A percentile compares a stretch with the other conserved stretches of the same genome.
Conservation (phyloP, 768 basidiomycete genomes). For the Leucosporidium yakuticum region DNA sequence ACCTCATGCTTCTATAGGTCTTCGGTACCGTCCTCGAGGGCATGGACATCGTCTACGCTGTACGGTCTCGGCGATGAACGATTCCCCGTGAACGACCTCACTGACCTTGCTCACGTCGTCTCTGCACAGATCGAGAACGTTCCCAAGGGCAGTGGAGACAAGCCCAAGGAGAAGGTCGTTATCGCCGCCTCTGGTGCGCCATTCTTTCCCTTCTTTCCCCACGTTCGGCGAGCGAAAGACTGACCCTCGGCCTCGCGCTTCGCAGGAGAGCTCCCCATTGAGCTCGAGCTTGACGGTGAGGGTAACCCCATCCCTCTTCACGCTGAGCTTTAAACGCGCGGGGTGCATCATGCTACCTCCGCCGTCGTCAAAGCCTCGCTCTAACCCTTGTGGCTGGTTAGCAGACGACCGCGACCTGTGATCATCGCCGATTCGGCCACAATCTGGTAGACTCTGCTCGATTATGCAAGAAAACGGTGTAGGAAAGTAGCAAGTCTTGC, state of each 20-base stretch:
- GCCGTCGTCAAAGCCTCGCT: no score
- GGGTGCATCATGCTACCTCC: no score
- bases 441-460: no score
- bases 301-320: conserved; percentile 88
- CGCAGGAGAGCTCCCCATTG: conserved; percentile 49
- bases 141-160: conserved; percentile 63
- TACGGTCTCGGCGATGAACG: conserved; percentile 44
- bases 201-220: conserved; percentile 1
- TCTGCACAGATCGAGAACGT: conserved; percentile 57
- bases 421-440: no score
- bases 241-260: not conserved
- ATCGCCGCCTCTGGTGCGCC: conserved; percentile 67
- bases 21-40: conserved; percentile 90
- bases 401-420: no score
- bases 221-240: not conserved
- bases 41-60: conserved; percentile 72
- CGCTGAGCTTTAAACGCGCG: conserved; percentile 71
- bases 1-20: conserved; percentile 47
- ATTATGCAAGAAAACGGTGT: no score
- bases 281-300: conserved; percentile 50
- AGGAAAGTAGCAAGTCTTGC: no score
- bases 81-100: not conserved
- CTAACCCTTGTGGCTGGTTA: not conserved
- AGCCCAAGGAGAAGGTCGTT: conserved; percentile 66
- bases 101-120: conserved; percentile 4